Base-by-base conservation (phyloP, 1,284 basidiomycete genomes). In the Ganoderma meredithae region DNA sequence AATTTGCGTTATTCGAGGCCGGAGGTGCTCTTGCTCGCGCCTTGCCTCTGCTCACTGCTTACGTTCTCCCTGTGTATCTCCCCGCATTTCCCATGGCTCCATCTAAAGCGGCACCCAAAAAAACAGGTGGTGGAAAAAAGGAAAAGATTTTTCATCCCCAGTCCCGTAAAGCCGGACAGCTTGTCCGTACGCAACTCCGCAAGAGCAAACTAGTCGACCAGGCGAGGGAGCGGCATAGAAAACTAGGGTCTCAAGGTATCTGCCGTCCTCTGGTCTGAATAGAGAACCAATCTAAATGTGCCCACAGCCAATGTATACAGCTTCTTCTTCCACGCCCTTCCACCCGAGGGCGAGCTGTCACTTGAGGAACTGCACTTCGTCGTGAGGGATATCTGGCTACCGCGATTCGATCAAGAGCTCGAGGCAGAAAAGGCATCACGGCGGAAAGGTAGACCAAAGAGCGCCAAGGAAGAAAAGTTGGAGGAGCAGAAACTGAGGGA, bases 91-190 rank as follows among this genome's bases (percentile, higher is more conserved):
- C 9, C 12, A 80, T 80, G 79, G 74, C 78, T 33, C 76, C 79
- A 12, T 71, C 77, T 52, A 79, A 78, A 65, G 61, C 66, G 5
- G 39, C 62, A 22, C 22, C 10, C 2, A 77, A 73, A 49, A 75
- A 76, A 55, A 52, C 73, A 1, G 69, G 69, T 10, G 69, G 69
- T 17, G 70, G 72, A 9, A 91, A 90, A 77, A 93, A 89, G 79
- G 91, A 93, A 74, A 94, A 94, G 75, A 75, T 94, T 12, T 91
- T 91, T 71, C 93, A 95, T 76, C 93, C 93, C 4, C 83, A 90
- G 64, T 95, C 93, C 39, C 84, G 93, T 69, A 94, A 94, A 84
- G 95, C 95, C 2, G 89, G 86, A 22, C 95, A 96, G 77, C 84
- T 96, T 12, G 85, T 88, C 22, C 87, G 95, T 44, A 86, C 89